Base-by-base conservation (phyloP, 345 rosid genomes). In the Carallia brachiata region DNA sequence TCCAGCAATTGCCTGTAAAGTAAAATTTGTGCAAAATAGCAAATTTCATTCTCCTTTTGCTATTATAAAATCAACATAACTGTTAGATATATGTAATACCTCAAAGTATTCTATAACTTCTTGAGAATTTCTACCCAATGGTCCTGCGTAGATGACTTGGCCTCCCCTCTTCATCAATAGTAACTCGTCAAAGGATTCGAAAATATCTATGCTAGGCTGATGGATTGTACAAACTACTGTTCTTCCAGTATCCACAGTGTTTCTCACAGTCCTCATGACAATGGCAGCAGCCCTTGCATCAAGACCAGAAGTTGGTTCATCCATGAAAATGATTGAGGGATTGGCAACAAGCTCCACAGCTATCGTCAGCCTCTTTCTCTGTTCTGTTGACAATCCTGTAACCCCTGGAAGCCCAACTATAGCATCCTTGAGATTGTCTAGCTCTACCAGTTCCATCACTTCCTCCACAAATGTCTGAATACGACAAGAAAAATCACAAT, bases 251-350 rank as follows among this genome's bases (percentile, higher is more conserved):
- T 85, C 85, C 12, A 85, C 86, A 0, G 86, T 85, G 70, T 85
- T 81, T 52, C 89, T 79, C 19, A 85, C 85, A 4, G 89, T 79
- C 72, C 86, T 81, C 86, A 85, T 81, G 13, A 85, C 86, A 65
- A 83, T 85, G 70, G 89, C 89, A 23, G 85, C 89, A 52, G 89
- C 89, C 59, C 89, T 83, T 57, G 86, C 89, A 74, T 85, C 89
- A 61, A 85, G 85, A 18, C 89, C 85, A 1, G 86, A 85, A 37
- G 86, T 85, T 32, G 89, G 89, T 48, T 85, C 89, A 47, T 85
- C 89, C 89, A 85, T 85, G 80, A 85, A 85, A 65, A 85, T 85
- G 75, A 83, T 83, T 13, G 89, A 85, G 55, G 89, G 89, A 56
- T 83, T 85, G 18, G 89, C 85, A 59, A 85, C 89, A 68, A 85